These are phyloP conservation scores for Hemileccinum impolitum DNA, from an alignment of 768 basidiomycete species.

Conservation along the genomic window DNA sequence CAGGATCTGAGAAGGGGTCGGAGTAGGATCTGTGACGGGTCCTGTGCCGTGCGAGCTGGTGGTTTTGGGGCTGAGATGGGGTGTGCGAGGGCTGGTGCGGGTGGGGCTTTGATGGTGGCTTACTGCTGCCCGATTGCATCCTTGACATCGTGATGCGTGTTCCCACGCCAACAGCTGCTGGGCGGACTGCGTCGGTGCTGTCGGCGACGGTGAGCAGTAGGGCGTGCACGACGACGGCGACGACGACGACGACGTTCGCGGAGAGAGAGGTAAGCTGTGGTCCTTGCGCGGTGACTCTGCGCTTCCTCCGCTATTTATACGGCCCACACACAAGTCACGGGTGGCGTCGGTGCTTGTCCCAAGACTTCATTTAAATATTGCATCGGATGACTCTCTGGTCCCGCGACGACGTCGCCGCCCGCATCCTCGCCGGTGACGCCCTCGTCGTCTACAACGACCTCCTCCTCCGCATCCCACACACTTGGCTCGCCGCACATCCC, in stretches of 20 bases:
- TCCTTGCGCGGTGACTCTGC: neutral
- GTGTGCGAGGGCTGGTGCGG: neutral
- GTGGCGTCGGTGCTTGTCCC: neutral
- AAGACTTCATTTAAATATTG: too few relatives aligned
- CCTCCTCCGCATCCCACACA: constrained; percentile 60
- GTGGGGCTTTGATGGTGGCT: constrained; percentile 26
- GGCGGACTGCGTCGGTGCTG: neutral
- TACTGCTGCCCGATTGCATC: constrained; percentile 13
- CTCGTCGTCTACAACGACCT: constrained; percentile 71
- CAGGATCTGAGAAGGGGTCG: constrained; percentile 52
- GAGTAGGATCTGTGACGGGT: constrained; percentile 45
- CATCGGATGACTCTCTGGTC: constrained; percentile 39
- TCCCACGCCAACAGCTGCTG: constrained; percentile 21
- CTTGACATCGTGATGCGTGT: constrained; percentile 21
- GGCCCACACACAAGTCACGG: constrained; percentile 2
- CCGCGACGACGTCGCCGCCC: constrained; percentile 58
- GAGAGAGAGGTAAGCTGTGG: neutral
- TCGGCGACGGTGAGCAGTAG: constrained; percentile 6
- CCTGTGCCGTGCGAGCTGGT: constrained; percentile 23
- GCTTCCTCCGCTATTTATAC: constrained; percentile 24
- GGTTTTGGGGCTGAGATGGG: constrained; percentile 17
- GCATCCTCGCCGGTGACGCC: constrained; percentile 71
- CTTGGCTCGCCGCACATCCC: constrained; percentile 86
- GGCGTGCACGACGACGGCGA: constrained; percentile 2
- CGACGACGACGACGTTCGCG: neutral